Percentiles rank a stretch among this genome's conserved stretches.
Conservation (phyloP, 192 early-diverging fungal species). For the Coemansia brasiliensis region DNA sequence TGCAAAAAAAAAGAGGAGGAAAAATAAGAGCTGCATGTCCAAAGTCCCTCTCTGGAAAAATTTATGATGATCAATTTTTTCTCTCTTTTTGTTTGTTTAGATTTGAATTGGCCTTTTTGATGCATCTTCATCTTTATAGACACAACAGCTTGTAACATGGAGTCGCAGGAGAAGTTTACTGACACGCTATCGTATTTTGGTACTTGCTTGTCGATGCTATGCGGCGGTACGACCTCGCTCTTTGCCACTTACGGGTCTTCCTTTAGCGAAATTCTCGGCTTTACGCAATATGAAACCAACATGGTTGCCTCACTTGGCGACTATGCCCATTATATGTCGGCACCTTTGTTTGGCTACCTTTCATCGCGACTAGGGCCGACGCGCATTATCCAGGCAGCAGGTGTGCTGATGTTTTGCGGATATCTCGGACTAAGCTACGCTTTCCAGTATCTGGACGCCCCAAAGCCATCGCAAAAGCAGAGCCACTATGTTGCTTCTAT, state of each 20-base stretch:
- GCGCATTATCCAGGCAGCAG: slow-evolving; percentile 31
- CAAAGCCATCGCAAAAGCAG: slow-evolving; percentile 6
- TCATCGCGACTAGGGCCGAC: slow-evolving; percentile 49
- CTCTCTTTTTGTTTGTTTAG: too few species aligned
- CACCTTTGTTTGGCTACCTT: slow-evolving; percentile 60
- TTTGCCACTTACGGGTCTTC: slow-evolving; percentile 64
- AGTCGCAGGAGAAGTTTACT: slow-evolving; percentile 34
- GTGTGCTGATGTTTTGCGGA: slow-evolving; percentile 36
- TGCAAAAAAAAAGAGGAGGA: not conserved
- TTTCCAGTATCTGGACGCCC: slow-evolving; percentile 15
- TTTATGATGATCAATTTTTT: too few species aligned
- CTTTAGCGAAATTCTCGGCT: slow-evolving; percentile 55
- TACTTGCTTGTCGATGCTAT: slow-evolving; percentile 50
- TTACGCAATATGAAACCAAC: slow-evolving; percentile 63
- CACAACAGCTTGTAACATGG: slow-evolving; percentile 8
- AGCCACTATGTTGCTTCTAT: slow-evolving; percentile 42
- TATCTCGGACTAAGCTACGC: slow-evolving; percentile 45
- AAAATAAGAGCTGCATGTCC: too few species aligned
- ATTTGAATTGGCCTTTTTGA: too few species aligned
- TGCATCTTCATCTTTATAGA: too few species aligned
- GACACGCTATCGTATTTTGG: slow-evolving; percentile 50
- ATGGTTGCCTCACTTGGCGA: slow-evolving; percentile 63
- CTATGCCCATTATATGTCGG: slow-evolving; percentile 66
- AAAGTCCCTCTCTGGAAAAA: too few species aligned
- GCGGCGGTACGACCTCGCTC: slow-evolving; percentile 67